A percentile compares a stretch with the other conserved stretches of the same genome.
These are phyloP conservation scores for Passalora sequoiae DNA, from an alignment of 2,329 filamentous ascomycete genomes.

Conservation along the genomic window DNA sequence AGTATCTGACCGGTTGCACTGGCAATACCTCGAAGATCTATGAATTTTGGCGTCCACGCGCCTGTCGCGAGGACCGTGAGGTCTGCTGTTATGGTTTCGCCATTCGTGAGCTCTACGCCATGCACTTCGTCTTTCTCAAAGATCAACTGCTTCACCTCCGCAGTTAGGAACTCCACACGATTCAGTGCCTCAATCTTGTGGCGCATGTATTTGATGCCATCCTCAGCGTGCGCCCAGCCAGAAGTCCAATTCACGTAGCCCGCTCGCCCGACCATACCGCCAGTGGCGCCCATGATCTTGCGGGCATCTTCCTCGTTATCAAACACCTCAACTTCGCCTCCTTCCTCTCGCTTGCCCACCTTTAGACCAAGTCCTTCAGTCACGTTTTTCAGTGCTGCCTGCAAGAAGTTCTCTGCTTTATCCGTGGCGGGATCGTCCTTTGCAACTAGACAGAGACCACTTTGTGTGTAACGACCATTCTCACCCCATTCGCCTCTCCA, in stretches of 20 bases:
- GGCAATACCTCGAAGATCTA: constrained; percentile 71
- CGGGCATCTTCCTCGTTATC: constrained; percentile 37
- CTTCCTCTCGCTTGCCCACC: constrained; percentile 33
- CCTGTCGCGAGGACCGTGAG: constrained; percentile 77
- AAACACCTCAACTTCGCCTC: constrained; percentile 36
- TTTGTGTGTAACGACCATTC: constrained; percentile 64
- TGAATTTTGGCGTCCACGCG: constrained; percentile 74
- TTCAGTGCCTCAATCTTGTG: constrained; percentile 47
- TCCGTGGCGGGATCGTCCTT: constrained; percentile 35
- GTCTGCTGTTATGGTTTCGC: constrained; percentile 55
- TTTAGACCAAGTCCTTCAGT: constrained; percentile 42
- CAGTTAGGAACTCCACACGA: constrained; percentile 48
- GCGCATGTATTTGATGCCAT: constrained; percentile 61
- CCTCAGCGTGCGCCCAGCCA: constrained; percentile 76
- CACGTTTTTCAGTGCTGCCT: constrained; percentile 59
- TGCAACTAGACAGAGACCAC: constrained; percentile 61
- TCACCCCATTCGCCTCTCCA: constrained; percentile 62
- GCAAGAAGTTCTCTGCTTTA: constrained; percentile 47
- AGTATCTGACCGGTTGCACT: constrained; percentile 78
- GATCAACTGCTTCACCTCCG: constrained; percentile 44
- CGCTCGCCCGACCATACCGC: constrained; percentile 51
- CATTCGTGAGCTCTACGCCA: constrained; percentile 55
- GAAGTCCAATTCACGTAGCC: constrained; percentile 70
- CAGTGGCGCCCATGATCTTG: constrained; percentile 36
- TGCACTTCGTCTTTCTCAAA: constrained; percentile 42